A percentile compares a stretch with the other conserved stretches of the same genome.
Evolutionary conservation across 257 asterid genomes (phyloP).

Genomic region (Handroanthus guayacan): DNA sequence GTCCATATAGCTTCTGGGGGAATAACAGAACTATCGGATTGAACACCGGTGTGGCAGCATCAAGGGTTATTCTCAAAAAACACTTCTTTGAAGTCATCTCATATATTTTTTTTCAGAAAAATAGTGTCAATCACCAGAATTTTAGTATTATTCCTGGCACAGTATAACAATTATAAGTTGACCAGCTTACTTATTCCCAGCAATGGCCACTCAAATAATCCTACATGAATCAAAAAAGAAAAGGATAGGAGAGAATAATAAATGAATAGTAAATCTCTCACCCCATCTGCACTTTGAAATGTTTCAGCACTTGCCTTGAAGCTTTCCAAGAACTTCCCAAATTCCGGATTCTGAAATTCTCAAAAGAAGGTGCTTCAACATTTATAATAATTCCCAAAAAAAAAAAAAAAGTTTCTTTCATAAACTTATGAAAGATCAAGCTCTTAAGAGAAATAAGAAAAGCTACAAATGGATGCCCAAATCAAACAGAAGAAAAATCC

Average conservation of each 20-base stretch:
- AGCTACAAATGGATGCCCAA: slow-evolving; percentile 9
- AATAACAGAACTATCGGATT: slow-evolving; percentile 1
- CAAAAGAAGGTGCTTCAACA: slow-evolving; percentile 36
- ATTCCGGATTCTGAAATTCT: slow-evolving; percentile 79
- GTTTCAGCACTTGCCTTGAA: slow-evolving; percentile 46
- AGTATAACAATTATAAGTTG: slow-evolving; percentile 3
- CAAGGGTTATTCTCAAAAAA: slow-evolving; percentile 13
- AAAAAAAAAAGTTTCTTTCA: background rate
- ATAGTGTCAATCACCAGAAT: background rate
- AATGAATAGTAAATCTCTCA: slow-evolving; percentile 46
- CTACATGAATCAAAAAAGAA: background rate
- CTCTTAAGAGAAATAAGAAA: background rate
- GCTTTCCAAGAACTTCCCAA: slow-evolving; percentile 71
- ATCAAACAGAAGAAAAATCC: background rate
- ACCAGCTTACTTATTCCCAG: background rate
- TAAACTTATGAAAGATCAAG: slow-evolving; percentile 15
- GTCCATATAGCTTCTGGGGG: slow-evolving; percentile 13
- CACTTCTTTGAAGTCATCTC: background rate
- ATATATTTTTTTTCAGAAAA: background rate
- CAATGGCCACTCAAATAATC: background rate
- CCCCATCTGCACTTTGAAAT: slow-evolving; percentile 59
- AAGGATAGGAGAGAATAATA: slow-evolving; percentile 19
- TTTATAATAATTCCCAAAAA: too few relatives aligned
- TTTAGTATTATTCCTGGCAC: background rate
- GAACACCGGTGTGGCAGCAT: background rate